Conservation (phyloP, 2,329 filamentous ascomycete genomes). For the Moelleriella libera region DNA sequence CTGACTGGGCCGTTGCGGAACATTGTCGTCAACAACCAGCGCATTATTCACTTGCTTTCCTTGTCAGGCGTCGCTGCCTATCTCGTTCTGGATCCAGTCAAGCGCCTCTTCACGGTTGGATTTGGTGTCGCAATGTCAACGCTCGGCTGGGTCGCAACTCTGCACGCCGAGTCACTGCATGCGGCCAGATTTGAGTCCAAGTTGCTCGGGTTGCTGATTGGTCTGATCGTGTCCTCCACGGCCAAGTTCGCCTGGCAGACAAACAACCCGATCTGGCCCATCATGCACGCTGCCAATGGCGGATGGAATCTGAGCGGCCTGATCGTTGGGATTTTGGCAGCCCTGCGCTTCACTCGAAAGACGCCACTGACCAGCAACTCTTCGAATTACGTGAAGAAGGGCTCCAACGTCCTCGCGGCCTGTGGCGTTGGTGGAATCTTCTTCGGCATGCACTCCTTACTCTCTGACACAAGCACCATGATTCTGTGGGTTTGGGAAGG, state of each 20-base stretch:
- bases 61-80: constrained; percentile 70
- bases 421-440: constrained; percentile 71
- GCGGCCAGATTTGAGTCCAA: constrained; percentile 66
- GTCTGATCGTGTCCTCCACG: constrained; percentile 71
- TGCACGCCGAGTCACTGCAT: constrained; percentile 64
- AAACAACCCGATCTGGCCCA: constrained; percentile 95
- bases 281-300: constrained; percentile 79
- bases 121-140: constrained; percentile 71
- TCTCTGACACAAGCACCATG: constrained; percentile 98
- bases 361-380: constrained; percentile 32
- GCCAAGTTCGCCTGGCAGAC: constrained; percentile 89
- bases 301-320: constrained; percentile 85
- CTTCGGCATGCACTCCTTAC: constrained; percentile 80
- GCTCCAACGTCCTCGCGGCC: constrained; percentile 57
- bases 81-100: constrained; percentile 54
- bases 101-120: constrained; percentile 66
- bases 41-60: constrained; percentile 61
- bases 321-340: constrained; percentile 58
- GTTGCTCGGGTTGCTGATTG: constrained; percentile 66
- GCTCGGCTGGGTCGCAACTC: constrained; percentile 70
- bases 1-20: constrained; percentile 59
- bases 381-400: constrained; percentile 29
- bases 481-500: constrained; percentile 98
- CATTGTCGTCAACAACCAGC: constrained; percentile 53
- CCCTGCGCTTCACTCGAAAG: constrained; percentile 59